phyloP scores from a whole-genome alignment of 164 flowering plant genomes.

The Magnolia officinalis region DNA sequence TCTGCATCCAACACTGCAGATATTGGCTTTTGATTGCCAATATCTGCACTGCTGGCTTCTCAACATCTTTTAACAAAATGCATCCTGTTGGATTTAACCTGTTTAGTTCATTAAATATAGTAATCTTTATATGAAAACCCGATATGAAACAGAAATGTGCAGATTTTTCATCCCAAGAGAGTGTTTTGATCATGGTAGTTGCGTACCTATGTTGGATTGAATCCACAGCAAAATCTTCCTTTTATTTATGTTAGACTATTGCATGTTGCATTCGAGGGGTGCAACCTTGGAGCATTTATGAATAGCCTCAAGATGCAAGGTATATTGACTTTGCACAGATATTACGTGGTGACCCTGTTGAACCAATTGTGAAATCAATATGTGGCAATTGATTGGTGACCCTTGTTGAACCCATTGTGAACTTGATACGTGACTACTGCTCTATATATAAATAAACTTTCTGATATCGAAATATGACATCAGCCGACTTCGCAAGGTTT shows the following conservation, averaged over 20 bases:
- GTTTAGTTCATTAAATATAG: not conserved
- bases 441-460: no score
- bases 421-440: not conserved
- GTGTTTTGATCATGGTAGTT: not conserved
- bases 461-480: not conserved
- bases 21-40: no score
- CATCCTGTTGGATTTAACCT: not conserved
- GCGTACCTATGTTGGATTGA: not conserved
- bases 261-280: not conserved
- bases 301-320: not conserved
- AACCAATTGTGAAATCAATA: not conserved
- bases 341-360: not conserved
- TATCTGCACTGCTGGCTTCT: not conserved
- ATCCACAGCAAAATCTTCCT: not conserved
- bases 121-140: not conserved
- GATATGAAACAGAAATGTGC: not conserved
- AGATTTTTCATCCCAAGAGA: not conserved
- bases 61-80: not conserved
- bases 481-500: not conserved
- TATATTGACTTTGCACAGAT: no score
- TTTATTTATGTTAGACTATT: not conserved
- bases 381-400: not conserved
- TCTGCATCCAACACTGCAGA: no score
- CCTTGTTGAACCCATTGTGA: not conserved
- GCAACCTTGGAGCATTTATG: not conserved